Evolutionary conservation across 768 basidiomycete species (phyloP).

Genomic region (Podaxis sp.): DNA sequence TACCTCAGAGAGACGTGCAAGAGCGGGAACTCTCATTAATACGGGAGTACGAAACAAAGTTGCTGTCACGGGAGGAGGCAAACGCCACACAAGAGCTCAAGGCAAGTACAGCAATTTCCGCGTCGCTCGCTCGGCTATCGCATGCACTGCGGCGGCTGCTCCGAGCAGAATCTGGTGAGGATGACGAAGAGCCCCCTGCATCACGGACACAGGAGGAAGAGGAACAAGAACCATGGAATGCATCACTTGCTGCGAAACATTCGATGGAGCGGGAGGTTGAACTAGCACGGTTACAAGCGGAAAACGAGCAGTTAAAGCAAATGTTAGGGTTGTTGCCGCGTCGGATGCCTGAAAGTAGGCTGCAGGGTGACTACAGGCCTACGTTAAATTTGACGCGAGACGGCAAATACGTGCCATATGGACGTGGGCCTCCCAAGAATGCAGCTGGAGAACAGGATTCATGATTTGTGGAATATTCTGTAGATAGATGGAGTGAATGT

Average conservation of each 20-base stretch:
- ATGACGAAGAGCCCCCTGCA: constrained; percentile 29
- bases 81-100: constrained; percentile 57
- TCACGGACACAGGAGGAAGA: constrained; percentile 31
- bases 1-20: constrained; percentile 81
- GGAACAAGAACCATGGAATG: constrained; percentile 40
- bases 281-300: constrained; percentile 79
- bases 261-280: constrained; percentile 91
- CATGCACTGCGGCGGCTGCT: constrained; percentile 67
- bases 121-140: constrained; percentile 70
- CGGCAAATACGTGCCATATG: constrained; percentile 14
- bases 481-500: neutral
- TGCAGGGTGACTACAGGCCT: constrained; percentile 12
- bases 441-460: neutral
- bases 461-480: neutral
- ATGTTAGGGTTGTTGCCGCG: constrained; percentile 55
- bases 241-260: constrained; percentile 55
- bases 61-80: constrained; percentile 76
- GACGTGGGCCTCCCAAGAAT: constrained; percentile 3
- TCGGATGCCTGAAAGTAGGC: constrained; percentile 11
- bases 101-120: constrained; percentile 63
- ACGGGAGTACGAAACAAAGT: constrained; percentile 85
- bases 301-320: constrained; percentile 80
- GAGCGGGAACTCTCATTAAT: constrained; percentile 88
- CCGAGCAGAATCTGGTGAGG: constrained; percentile 70
- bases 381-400: constrained; percentile 10